phyloP scores from a whole-genome alignment of 1,284 basidiomycete species.

The Moesziomyces sp. region DNA sequence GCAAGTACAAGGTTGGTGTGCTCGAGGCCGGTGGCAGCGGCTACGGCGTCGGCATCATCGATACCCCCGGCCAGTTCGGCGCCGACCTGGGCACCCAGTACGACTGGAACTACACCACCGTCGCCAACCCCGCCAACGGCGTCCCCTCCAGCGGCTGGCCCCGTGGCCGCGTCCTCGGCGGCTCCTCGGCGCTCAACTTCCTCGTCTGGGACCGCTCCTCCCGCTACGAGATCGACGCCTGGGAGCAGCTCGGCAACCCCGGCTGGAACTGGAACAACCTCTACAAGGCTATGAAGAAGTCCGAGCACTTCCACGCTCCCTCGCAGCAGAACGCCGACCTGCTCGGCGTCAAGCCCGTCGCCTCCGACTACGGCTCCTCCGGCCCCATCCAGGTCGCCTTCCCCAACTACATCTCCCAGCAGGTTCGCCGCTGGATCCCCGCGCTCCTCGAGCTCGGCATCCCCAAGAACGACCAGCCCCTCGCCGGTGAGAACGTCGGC shows the following conservation, averaged over 20 bases:
- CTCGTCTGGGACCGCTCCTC: constrained; percentile 67
- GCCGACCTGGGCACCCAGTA: constrained; percentile 50
- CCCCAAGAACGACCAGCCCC: constrained; percentile 48
- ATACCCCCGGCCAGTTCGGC: constrained; percentile 56
- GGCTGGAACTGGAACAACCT: constrained; percentile 68
- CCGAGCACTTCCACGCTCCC: constrained; percentile 63
- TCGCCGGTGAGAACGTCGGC: constrained; percentile 59
- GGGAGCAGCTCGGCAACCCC: constrained; percentile 56
- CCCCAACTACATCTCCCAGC: constrained; percentile 58
- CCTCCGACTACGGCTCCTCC: constrained; percentile 56
- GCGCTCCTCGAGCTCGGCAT: constrained; percentile 50
- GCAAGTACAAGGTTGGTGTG: constrained; percentile 57
- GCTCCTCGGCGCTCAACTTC: constrained; percentile 67
- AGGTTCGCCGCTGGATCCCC: constrained; percentile 50
- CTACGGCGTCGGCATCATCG: constrained; percentile 52
- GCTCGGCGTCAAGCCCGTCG: constrained; percentile 49
- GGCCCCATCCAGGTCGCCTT: constrained; percentile 64
- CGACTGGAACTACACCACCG: constrained; percentile 61
- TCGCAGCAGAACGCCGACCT: constrained; percentile 47
- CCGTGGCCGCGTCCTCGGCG: constrained; percentile 66
- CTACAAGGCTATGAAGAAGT: constrained; percentile 68
- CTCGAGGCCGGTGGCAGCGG: constrained; percentile 58
- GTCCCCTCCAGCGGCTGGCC: constrained; percentile 53
- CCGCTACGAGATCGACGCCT: constrained; percentile 63
- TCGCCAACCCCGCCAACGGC: constrained; percentile 31